Percentiles rank a stretch among this genome's conserved stretches.
Conservation (phyloP, 208 protist species). For the Leishmania martiniquensis region DNA sequence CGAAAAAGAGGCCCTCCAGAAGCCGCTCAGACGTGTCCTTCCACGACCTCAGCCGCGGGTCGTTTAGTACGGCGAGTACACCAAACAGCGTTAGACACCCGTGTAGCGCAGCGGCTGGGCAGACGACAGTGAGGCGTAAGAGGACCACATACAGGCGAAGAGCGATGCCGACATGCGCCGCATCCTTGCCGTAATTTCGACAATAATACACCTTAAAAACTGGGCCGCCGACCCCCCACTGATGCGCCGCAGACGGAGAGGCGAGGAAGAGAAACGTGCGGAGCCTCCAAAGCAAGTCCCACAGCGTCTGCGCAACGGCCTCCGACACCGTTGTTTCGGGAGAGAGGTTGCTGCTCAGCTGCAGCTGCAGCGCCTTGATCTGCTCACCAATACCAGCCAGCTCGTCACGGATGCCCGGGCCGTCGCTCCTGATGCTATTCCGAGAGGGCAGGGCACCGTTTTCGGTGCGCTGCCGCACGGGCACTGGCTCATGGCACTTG, state of each 20-base stretch:
- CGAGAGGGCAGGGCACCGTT: background rate
- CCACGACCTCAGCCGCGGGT: conserved; percentile 14
- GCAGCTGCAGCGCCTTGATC: conserved; percentile 26
- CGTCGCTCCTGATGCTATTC: background rate
- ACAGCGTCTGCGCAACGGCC: conserved; percentile 31
- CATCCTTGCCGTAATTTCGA: conserved; percentile 31
- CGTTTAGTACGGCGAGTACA: conserved; percentile 48
- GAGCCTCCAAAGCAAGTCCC: conserved; percentile 59
- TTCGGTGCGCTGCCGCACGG: conserved; percentile 21
- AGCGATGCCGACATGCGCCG: conserved; percentile 43
- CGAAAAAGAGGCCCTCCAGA: conserved; percentile 37
- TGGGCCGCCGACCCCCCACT: conserved; percentile 15
- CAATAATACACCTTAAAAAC: conserved; percentile 29
- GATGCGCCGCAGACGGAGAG: conserved; percentile 11
- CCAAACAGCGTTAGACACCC: conserved; percentile 59
- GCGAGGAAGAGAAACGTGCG: conserved; percentile 56
- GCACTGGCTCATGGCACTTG: conserved; percentile 5
- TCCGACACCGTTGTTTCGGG: background rate
- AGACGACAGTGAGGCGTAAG: conserved; percentile 43
- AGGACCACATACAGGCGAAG: conserved; percentile 66
- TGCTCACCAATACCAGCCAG: conserved; percentile 28
- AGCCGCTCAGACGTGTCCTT: conserved; percentile 36
- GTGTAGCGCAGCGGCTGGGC: conserved; percentile 51
- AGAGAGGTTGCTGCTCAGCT: conserved; percentile 20
- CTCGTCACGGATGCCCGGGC: conserved; percentile 12